A percentile compares a stretch with the other conserved stretches of the same genome.
These are phyloP conservation scores for Epichloe elymi DNA, from an alignment of 2,329 filamentous ascomycete species.

Conservation along the genomic window DNA sequence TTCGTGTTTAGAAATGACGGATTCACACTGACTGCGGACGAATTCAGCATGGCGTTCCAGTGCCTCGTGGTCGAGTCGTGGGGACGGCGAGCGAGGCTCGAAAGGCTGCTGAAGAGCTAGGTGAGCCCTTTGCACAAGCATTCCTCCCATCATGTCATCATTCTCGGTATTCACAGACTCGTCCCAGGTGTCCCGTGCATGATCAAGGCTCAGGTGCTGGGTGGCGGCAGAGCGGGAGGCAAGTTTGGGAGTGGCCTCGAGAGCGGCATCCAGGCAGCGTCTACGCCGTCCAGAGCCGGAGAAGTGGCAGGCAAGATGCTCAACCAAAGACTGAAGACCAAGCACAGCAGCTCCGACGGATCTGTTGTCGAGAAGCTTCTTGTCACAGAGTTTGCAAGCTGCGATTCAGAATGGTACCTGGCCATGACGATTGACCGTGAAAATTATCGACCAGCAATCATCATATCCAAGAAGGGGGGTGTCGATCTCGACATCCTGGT, in stretches of 20 bases:
- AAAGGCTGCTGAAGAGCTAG: conserved; percentile 11
- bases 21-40: background rate
- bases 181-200: conserved; percentile 11
- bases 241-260: conserved; percentile 6
- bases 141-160: background rate
- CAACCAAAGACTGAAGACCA: background rate
- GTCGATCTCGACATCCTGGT: conserved; percentile 10
- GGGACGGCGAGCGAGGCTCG: conserved; percentile 10
- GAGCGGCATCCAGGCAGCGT: conserved; percentile 6
- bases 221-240: conserved; percentile 6
- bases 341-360: conserved; percentile 1
- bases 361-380: conserved; percentile 19
- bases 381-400: conserved; percentile 19
- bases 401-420: conserved; percentile 25
- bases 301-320: conserved; percentile 12
- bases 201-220: conserved; percentile 17
- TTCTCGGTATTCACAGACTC: background rate
- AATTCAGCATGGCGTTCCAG: conserved; percentile 13
- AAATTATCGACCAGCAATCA: conserved; percentile 22
- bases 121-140: conserved; percentile 8
- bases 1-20: no score
- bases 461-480: conserved; percentile 18
- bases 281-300: conserved; percentile 8
- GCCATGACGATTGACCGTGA: conserved; percentile 30
- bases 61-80: conserved; percentile 13